Base-by-base conservation (phyloP, 306 rosid species). In the Crataegus laevigata region DNA sequence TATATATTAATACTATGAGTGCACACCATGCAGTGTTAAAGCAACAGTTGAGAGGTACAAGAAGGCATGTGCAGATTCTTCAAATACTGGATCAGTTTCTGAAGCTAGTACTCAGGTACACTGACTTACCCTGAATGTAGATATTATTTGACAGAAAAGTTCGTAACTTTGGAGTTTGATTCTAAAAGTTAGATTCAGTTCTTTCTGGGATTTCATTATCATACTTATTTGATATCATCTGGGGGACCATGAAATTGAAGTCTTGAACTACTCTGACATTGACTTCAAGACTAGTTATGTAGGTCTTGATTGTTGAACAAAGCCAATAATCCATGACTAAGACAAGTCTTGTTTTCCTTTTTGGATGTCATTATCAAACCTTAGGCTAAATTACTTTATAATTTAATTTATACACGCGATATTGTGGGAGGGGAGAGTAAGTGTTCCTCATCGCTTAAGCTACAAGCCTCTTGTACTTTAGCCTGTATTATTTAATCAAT, bases 31-130 rank as follows among this genome's bases (percentile, higher is more conserved):
- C 87, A 94, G 97, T 73, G 98, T 91, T 34, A 90, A 88, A 84
- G 85, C 78, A 67, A 94, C 98, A 22, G 88, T 94, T 82, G 97
- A 87, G 1, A 89, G 96, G 91, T 94, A 94, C 90, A 91, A 90
- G 81, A 91, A 91, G 81, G 91, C 94, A 38, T 83, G 83, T 15
- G 83, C 97, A 52, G 98, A 91, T 86, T 75, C 96, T 28, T 79
- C 94, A 61, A 90, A 83, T 75, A 76, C 81, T 76, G 93, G 90
- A 26, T 88, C 94, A 54, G 87, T 90, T 81, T 81, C 96, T 50
- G 99, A 92, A 88, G 87, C 87, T 73, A 94, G 89, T 74, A 85
- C 96, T 80, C 97, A 94, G 97, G 99, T 94, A 42, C 26, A 25
- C 57, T 10, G 43, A 40, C 43, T 51, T 66, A 29, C 14, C 4